phyloP scores from a whole-genome alignment of 2,329 filamentous ascomycete genomes.

The Xylaria digitata region DNA sequence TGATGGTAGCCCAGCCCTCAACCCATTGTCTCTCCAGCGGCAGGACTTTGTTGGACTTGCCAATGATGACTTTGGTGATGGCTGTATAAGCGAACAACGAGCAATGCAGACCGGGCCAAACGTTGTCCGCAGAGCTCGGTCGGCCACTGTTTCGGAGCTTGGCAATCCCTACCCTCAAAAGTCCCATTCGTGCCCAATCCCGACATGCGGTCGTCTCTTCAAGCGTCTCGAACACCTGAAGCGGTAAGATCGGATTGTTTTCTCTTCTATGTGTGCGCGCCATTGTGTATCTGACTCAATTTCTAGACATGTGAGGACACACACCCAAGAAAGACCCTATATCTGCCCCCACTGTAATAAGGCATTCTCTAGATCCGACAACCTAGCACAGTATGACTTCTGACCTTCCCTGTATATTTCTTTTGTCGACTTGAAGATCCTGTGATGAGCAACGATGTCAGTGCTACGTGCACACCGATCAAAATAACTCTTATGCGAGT shows the following conservation, averaged over 20 bases:
- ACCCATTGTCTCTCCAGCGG: conserved; percentile 74
- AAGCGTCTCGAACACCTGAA: conserved; percentile 99
- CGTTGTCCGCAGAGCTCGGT: conserved; percentile 88
- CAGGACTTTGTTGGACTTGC: conserved; percentile 75
- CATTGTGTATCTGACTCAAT: conserved; percentile 60
- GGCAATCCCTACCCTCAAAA: conserved; percentile 92
- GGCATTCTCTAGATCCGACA: conserved; percentile 98
- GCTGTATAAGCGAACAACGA: conserved; percentile 71
- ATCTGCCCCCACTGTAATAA: conserved; percentile 98
- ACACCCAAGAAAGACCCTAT: conserved; percentile 99
- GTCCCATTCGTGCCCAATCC: conserved; percentile 99
- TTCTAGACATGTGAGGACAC: conserved; percentile 95
- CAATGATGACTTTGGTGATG: conserved; percentile 69
- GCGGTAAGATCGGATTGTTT: conserved; percentile 76
- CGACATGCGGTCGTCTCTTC: conserved; percentile 95
- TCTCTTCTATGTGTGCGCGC: conserved; percentile 54
- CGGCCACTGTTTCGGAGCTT: conserved; percentile 95
- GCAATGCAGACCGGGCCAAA: conserved; percentile 77
- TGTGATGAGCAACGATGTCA: conserved; percentile 58
- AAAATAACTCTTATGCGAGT: conserved; percentile 45
- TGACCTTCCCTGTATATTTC: conserved; percentile 54
- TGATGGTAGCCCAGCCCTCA: conserved; percentile 82
- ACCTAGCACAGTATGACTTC: conserved; percentile 89
- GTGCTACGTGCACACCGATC: conserved; percentile 48
- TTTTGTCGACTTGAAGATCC: conserved; percentile 51